phyloP scores from a whole-genome alignment of 805 yeast genomes.

The Kazachstania africana region DNA sequence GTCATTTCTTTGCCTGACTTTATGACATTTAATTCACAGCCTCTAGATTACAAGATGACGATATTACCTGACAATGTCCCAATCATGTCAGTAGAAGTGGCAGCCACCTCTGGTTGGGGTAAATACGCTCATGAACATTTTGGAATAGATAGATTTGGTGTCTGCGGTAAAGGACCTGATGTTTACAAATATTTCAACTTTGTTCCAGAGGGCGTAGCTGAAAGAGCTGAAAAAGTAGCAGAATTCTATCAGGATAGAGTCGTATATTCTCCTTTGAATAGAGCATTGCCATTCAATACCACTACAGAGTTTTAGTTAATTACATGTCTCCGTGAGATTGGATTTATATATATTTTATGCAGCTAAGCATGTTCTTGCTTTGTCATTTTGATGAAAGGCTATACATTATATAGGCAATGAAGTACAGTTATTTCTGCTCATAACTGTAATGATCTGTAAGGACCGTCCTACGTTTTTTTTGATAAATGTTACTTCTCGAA shows the following conservation, averaged over 20 bases:
- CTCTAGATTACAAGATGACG: slow-evolving; percentile 64
- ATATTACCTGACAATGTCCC: slow-evolving; percentile 94
- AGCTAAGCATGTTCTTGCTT: too few relatives aligned
- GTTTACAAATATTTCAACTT: slow-evolving; percentile 79
- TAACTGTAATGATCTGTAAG: too few relatives aligned
- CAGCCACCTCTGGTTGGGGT: slow-evolving; percentile 86
- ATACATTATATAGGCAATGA: too few relatives aligned
- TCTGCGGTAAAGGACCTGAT: slow-evolving; percentile 79
- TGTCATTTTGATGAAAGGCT: too few relatives aligned
- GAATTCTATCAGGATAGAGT: slow-evolving; percentile 70
- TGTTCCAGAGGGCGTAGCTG: slow-evolving; percentile 85
- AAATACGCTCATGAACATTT: slow-evolving; percentile 93
- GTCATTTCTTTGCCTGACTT: slow-evolving; percentile 91
- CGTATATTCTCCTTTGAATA: slow-evolving; percentile 64
- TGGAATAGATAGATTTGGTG: slow-evolving; percentile 93
- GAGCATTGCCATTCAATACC: slow-evolving; percentile 39
- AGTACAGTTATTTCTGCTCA: too few relatives aligned
- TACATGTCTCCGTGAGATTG: too few relatives aligned
- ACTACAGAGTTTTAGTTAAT: background rate
- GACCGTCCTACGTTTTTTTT: too few relatives aligned
- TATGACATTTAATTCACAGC: slow-evolving; percentile 76
- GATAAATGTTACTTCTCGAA: too few relatives aligned
- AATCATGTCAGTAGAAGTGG: slow-evolving; percentile 84
- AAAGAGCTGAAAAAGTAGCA: slow-evolving; percentile 69
- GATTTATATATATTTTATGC: background rate